Base-by-base conservation (phyloP, 768 basidiomycete genomes). In the Termitomyces sp. region DNA sequence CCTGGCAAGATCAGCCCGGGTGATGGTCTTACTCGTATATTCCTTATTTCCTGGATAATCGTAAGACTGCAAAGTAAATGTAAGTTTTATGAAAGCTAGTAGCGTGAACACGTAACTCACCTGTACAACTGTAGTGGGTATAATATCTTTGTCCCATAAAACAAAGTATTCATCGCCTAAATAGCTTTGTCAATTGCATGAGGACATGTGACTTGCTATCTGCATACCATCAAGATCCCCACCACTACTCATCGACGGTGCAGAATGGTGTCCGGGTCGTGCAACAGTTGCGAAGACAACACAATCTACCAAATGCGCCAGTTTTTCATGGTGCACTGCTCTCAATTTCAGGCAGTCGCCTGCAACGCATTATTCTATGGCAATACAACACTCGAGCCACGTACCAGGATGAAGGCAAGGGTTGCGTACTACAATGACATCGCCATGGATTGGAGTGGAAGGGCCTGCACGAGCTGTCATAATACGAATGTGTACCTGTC, bases 211-310 rank as follows among this genome's bases (percentile, higher is more conserved):
- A 10, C 6, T 53, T n/a, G n/a, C 58, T 16, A 22, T 16, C 7
- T 51, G 40, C 1, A 20, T 20, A 81, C 78, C 81, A 66, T 85
- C 85, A 18, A 86, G 72, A 64, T 86, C 84, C 18, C 85, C 85
- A 9, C 86, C 86, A 49, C 85, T 86, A 45, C 81, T 85, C 85
- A 88, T 87, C 0, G 85, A 80, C 6, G 86, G 85, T 9, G 86
- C 85, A 14, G 86, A 75, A 50, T 83, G 79, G 36, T 79, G 80
- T 6, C 83, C 85, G 18, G 80, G 80, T 35, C 72, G 70, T 1
- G 80, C 82, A 7, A 81, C 80, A 1, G 80, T 77, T 1, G 86
- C 81, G 61, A 88, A 88, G 3, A 88, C 85, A 18, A 88, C 71
- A 58, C 86, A 88, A 56, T 88, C 86, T 0, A 84, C 76, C 0